Evolutionary conservation across 192 early-diverging fungal genomes (phyloP), one percentile per base, ranked within the genome.

Genomic region (Bifiguratus adelaidae): DNA sequence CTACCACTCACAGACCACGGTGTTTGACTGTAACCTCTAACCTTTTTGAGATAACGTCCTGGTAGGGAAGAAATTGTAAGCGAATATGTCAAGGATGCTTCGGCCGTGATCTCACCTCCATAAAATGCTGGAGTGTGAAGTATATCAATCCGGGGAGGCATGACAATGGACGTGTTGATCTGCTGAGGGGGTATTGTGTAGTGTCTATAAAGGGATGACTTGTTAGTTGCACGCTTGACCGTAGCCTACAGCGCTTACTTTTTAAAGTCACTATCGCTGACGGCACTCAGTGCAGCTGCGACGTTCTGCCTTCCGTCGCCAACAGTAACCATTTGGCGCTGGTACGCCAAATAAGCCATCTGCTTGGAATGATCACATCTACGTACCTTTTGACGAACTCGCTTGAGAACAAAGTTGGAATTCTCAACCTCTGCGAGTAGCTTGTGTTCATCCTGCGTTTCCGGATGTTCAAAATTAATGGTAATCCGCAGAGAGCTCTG

Each of bases 1-100:
- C 76, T 63, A 20, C 80, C 83, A 3, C 78, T 71, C 11, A 91
- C 69, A 12, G 74, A 49, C 83, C 90, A 95, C 0, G 85, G 86
- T 5, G 91, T 86, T 62, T 97, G 90, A 56, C 82, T 86, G 41
- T 90, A 80, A 40, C 82, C 71, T 22, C 86, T 63, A 20, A 72
- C 68, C 15, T 77, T 70, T 58, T 89, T 89, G 18, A 82, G 53
- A 38, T 89, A 89, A 21, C 83, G 71, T 0, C 81, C 68, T 55
- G n/a, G 2, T 13, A 18, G 33, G 15, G 15, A 11, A 20, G 16
- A 25, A 47, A 15, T 13, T 9, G 25, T 2, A 37, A 11, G 24
- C 30, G 1, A 28, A 22, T n/a, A 18, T 12, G 12, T 22, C 19
- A 35, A 30, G 5, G 7, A 55, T 42, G 21, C 37, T 22, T 21